Evolutionary conservation across 108 stramenopile species (phyloP).

Genomic region (Cyclotella distinguenda): DNA sequence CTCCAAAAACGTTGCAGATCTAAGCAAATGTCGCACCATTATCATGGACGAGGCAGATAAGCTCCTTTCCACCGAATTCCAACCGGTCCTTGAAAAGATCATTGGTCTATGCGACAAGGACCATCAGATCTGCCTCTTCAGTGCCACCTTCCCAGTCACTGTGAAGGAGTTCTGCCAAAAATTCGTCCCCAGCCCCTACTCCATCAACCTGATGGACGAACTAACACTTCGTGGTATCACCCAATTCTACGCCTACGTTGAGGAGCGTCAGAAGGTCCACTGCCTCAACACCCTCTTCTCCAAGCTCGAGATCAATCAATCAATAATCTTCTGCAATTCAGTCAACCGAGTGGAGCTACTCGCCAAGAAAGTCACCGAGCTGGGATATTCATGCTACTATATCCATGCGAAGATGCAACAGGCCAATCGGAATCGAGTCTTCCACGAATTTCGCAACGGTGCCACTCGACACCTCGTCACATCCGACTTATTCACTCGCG

Average conservation of each 20-base stretch:
- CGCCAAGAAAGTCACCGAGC: constrained; percentile 98
- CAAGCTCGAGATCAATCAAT: constrained; percentile 98
- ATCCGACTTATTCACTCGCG: constrained; percentile 96
- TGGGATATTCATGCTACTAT: constrained; percentile 99
- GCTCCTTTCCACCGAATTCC: constrained; percentile 94
- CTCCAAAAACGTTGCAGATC: constrained; percentile 93
- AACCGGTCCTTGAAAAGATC: constrained; percentile 95
- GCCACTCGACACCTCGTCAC: constrained; percentile 97
- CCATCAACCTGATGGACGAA: constrained; percentile 99
- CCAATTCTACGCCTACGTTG: constrained; percentile 99
- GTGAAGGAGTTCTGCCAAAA: constrained; percentile 95
- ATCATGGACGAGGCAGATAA: constrained; percentile 99
- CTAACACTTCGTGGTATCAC: constrained; percentile 98
- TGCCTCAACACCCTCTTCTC: constrained; percentile 98
- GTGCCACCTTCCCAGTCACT: constrained; percentile 98
- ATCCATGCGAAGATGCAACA: constrained; percentile 99
- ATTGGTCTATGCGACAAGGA: constrained; percentile 77
- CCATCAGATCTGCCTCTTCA: constrained; percentile 98
- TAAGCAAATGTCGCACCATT: constrained; percentile 91
- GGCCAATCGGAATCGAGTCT: constrained; percentile 95
- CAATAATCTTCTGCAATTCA: constrained; percentile 99
- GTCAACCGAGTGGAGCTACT: constrained; percentile 98
- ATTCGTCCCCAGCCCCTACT: constrained; percentile 90
- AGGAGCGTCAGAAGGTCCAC: constrained; percentile 98
- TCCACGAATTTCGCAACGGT: constrained; percentile 98